Evolutionary conservation across 1,284 basidiomycete species (phyloP), one percentile per base, ranked within the genome.

Genomic region (Vanrija sp.): DNA sequence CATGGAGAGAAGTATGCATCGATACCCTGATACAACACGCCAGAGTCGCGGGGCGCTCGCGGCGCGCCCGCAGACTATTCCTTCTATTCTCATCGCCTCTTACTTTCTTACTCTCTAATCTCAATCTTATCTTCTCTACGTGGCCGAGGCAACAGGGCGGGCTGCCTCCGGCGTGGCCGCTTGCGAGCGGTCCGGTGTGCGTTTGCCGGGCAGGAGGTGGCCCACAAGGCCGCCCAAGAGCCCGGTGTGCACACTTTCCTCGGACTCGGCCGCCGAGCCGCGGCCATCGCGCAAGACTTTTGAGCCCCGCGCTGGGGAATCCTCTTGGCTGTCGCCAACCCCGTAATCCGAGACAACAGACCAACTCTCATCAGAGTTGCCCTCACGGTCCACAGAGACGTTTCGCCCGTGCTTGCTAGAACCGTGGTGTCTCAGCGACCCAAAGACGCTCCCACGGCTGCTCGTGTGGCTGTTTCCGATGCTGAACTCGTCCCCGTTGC

Each of bases 301-400:
- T 2, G 18, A 19, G 21, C 12, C 25, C 21, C n/a, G 6, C 3
- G 15, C 25, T 1, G 51, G 43, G 15, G 52, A 49, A 5, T n/a
- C 10, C 19, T 16, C 12, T 28, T 28, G 45, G 12, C 34, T 34
- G 2, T 34, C 34, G 21, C 29, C 18, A 14, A 14, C 28, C 0
- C 51, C 50, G 8, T 26, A 44, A 44, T 56, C 61, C 3, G 49
- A 52, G 16, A 62, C 61, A 5, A 62, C 52, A n/a, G 46, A 47
- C 61, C 61, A 62, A 49, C 57, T 59, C 54, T 55, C 61, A 43
- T 59, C 61, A 6, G 49, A 49, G 42, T 44, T 51, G 43, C 48
- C 44, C 9, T 54, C 51, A 12, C 34, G 34, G 38, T 52, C 51
- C 2, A 38, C 44, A 2, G 43, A 42, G 16, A 46, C 26, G 15